Percentiles rank a stretch among this genome's conserved stretches.
Conservation (phyloP, 2,329 filamentous ascomycete species). For the Pseudogymnoascus sp. region DNA sequence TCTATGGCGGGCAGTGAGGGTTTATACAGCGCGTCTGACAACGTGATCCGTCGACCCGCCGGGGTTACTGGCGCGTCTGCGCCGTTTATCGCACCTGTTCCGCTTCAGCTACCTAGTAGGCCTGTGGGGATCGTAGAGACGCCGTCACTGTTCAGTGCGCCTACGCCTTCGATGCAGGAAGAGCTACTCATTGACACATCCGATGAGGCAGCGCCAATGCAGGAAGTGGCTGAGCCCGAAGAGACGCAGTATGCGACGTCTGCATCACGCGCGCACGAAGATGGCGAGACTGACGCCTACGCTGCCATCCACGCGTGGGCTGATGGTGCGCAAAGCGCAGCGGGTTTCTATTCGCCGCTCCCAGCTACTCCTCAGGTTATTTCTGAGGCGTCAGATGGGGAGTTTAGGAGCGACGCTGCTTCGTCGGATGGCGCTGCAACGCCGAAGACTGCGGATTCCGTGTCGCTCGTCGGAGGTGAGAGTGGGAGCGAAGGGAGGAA, state of each 20-base stretch:
- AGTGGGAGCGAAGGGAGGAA: constrained; percentile 43
- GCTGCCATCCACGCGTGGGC: constrained; percentile 60
- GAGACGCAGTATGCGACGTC: constrained; percentile 47
- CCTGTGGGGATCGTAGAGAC: constrained; percentile 22
- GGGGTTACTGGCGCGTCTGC: constrained; percentile 12
- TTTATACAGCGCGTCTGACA: constrained; percentile 52
- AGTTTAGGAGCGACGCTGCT: constrained; percentile 33
- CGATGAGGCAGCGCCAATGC: constrained; percentile 9
- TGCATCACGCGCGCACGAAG: constrained; percentile 41
- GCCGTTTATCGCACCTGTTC: constrained; percentile 9
- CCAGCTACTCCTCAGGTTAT: constrained; percentile 38
- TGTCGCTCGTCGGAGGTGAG: constrained; percentile 24
- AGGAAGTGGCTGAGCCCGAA: constrained; percentile 23
- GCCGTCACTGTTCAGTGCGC: constrained; percentile 21
- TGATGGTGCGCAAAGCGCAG: constrained; percentile 29
- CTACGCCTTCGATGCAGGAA: not conserved
- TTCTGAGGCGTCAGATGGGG: constrained; percentile 32
- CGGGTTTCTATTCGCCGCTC: constrained; percentile 54
- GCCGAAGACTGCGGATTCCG: constrained; percentile 52
- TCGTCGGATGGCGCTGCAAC: constrained; percentile 40
- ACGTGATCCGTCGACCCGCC: constrained; percentile 20
- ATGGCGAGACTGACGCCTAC: constrained; percentile 38
- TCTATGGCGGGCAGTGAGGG: constrained; percentile 34
- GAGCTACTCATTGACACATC: constrained; percentile 26
- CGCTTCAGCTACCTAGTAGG: constrained; percentile 12